Evolutionary conservation across 2,329 filamentous ascomycete species (phyloP).

Genomic region (Calonectria honghensis): DNA sequence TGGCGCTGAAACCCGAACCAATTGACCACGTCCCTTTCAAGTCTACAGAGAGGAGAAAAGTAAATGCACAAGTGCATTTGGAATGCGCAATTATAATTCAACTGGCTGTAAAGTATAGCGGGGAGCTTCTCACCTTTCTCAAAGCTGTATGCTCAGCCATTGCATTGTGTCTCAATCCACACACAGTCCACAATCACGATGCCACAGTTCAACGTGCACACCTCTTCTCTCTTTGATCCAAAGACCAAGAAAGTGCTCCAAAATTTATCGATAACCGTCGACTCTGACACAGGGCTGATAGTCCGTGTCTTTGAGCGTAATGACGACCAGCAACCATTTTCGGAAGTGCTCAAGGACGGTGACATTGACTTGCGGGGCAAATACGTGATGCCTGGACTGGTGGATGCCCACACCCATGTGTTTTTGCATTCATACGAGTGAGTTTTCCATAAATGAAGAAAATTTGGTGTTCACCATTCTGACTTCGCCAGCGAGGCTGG

Average conservation of each 20-base stretch:
- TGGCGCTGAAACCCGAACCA: neutral
- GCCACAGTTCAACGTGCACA: conserved; percentile 27
- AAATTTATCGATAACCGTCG: conserved; percentile 22
- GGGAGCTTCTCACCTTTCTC: neutral
- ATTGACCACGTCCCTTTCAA: neutral
- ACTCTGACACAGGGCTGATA: conserved; percentile 13
- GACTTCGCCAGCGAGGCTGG: conserved; percentile 59
- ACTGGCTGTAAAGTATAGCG: no score
- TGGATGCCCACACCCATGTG: conserved; percentile 75
- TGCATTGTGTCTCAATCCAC: neutral
- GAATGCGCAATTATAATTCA: neutral
- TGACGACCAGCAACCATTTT: neutral
- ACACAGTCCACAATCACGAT: neutral
- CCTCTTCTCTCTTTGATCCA: conserved; percentile 25
- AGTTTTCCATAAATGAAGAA: conserved; percentile 8
- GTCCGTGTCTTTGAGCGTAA: conserved; percentile 5
- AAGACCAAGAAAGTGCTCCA: conserved; percentile 7
- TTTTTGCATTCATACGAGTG: conserved; percentile 71
- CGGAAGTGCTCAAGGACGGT: conserved; percentile 42
- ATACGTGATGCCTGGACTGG: conserved; percentile 70
- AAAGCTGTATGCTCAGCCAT: neutral
- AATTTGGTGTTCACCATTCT: neutral
- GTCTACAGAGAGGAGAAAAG: neutral
- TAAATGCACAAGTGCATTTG: neutral
- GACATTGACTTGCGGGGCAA: conserved; percentile 74